phyloP scores from a whole-genome alignment of 805 yeast species.

The Myxozyma udenii region DNA sequence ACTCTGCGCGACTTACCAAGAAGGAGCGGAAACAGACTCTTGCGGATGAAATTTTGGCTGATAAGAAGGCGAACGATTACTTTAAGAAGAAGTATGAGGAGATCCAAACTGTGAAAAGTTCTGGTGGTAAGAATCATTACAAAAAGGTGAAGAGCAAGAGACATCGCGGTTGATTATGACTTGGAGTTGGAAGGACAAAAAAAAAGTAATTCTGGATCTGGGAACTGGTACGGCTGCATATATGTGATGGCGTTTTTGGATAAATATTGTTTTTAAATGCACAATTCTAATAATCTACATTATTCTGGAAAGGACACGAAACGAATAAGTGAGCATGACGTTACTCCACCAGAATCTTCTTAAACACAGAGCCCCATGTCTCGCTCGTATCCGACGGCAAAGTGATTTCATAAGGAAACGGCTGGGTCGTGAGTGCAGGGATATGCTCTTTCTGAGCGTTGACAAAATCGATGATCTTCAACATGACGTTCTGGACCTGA shows the following conservation, averaged over 20 bases:
- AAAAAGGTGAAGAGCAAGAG: conserved; percentile 57
- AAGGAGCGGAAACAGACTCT: conserved; percentile 74
- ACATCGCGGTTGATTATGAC: conserved; percentile 4
- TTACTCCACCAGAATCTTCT: conserved; percentile 34
- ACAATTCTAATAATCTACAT: too few species aligned
- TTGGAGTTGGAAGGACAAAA: background rate
- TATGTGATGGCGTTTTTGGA: background rate
- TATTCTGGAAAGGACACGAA: background rate
- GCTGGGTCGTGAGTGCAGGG: conserved; percentile 70
- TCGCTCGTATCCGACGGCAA: conserved; percentile 33
- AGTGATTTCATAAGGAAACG: conserved; percentile 56
- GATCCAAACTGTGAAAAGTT: conserved; percentile 61
- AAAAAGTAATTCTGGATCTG: too few species aligned
- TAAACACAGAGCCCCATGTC: conserved; percentile 41
- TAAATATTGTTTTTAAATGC: too few species aligned
- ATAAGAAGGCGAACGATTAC: conserved; percentile 64
- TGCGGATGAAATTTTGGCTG: conserved; percentile 78
- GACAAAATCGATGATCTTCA: conserved; percentile 50
- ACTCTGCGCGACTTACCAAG: conserved; percentile 60
- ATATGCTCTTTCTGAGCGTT: conserved; percentile 62
- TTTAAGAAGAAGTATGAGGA: conserved; percentile 82
- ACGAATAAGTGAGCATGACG: too few species aligned
- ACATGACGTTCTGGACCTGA: conserved; percentile 45
- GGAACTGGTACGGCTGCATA: background rate
- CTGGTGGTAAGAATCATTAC: conserved; percentile 67